Base-by-base conservation (phyloP, 371 early-diverging fungal genomes). In the Coemansia sp. region DNA sequence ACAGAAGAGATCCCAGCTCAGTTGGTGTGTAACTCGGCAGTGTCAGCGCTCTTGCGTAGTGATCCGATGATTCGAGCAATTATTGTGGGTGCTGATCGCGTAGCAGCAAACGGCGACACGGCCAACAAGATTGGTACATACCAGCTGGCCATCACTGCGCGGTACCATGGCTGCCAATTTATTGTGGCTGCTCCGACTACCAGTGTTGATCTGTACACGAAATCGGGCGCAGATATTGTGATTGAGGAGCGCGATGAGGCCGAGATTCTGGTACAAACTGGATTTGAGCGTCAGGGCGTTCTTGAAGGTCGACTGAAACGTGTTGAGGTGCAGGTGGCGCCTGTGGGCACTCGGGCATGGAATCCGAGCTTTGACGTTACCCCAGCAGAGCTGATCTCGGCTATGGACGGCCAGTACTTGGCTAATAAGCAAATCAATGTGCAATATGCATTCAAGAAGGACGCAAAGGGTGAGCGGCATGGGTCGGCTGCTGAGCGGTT, bases 71-170 rank as follows among this genome's bases (percentile, higher is more conserved):
- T 85, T 52, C 82, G 85, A 14, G 98, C 95, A 29, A 89, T 98
- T 42, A 85, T 98, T 31, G 97, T 98, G 2, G 98, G 98, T 51
- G 98, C 98, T 1, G 98, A 98, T 71, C 89, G 97, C 67, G 95
- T 98, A 0, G 93, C 97, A 13, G 89, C 90, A 34, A 98, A 96
- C 67, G 98, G 98, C 39, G 98, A 98, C 70, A 98, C 98, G 0
- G 97, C 98, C 59, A 98, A 98, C 83, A 98, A 98, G 82, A 95
- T 98, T 58, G 98, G 98, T 27, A 98, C 97, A 1, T 97, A 95
- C 74, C 97, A 96, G 75, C 81, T 97, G 62, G 95, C 98, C 45
- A 91, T 96, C 61, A 82, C 91, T 1, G 97, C 97, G 13, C 84
- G 83, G 55, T 84, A 89, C 76, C 95, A 96, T 73, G 84, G 84